Evolutionary conservation across 805 yeast species (phyloP).

Genomic region (Candida patagonica): DNA sequence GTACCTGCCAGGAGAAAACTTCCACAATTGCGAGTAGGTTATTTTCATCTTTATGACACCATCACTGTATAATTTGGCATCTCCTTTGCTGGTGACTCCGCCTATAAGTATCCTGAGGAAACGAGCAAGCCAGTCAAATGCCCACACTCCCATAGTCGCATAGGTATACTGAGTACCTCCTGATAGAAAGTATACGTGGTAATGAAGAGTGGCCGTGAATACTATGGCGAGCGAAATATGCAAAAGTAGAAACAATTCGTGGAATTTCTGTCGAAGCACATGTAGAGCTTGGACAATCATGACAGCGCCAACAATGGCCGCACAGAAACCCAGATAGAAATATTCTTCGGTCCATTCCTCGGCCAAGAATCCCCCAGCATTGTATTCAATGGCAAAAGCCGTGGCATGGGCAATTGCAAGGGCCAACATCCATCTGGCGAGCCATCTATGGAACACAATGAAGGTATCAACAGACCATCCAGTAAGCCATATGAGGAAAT

Average conservation of each 20-base stretch:
- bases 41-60: slow-evolving; percentile 20
- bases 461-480: slow-evolving; percentile 58
- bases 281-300: slow-evolving; percentile 43
- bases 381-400: slow-evolving; percentile 37
- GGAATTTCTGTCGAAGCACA: slow-evolving; percentile 41
- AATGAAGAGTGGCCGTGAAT: slow-evolving; percentile 48
- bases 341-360: slow-evolving; percentile 10
- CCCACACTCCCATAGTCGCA: slow-evolving; percentile 59
- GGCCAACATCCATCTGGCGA: slow-evolving; percentile 42
- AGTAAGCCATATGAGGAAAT: slow-evolving; percentile 50
- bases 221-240: slow-evolving; percentile 50
- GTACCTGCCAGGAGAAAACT: slow-evolving; percentile 46
- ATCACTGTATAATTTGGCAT: slow-evolving; percentile 8
- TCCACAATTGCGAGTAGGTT: slow-evolving; percentile 39
- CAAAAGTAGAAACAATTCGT: slow-evolving; percentile 51
- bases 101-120: slow-evolving; percentile 44
- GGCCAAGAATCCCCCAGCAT: slow-evolving; percentile 33
- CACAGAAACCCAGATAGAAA: slow-evolving; percentile 35
- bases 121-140: slow-evolving; percentile 52
- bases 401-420: slow-evolving; percentile 47
- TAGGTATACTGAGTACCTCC: slow-evolving; percentile 43
- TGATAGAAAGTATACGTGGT: slow-evolving; percentile 39
- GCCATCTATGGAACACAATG: slow-evolving; percentile 54
- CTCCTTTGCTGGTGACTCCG: slow-evolving; percentile 36
- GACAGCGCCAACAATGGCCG: slow-evolving; percentile 33